These are phyloP conservation scores for Serendipita sp. DNA, from an alignment of 768 basidiomycete genomes.

Conservation along the genomic window DNA sequence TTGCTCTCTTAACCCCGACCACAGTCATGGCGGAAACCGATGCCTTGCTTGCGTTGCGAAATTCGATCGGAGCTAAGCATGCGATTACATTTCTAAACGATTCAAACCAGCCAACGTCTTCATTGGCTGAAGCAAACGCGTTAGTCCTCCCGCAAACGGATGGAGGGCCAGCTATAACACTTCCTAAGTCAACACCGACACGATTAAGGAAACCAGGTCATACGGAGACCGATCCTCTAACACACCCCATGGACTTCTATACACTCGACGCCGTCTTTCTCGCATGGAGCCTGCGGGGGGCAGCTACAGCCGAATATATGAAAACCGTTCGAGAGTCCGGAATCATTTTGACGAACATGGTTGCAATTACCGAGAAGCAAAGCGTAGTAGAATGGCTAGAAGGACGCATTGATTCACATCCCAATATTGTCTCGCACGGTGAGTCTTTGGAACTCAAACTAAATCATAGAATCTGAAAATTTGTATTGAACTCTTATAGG, in stretches of 20 bases:
- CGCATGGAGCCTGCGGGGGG: conserved; percentile 65
- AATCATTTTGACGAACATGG: conserved; percentile 50
- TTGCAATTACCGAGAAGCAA: conserved; percentile 78
- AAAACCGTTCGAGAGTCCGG: conserved; percentile 65
- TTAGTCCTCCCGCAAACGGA: conserved; percentile 36
- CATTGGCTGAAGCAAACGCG: conserved; percentile 45
- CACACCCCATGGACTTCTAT: conserved; percentile 43
- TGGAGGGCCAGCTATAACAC: conserved; percentile 19
- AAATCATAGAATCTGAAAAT: not conserved
- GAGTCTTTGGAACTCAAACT: conserved; percentile 36
- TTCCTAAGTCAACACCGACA: conserved; percentile 64
- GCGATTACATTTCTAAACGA: conserved; percentile 34
- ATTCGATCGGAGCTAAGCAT: conserved; percentile 41
- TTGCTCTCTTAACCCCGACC: not conserved
- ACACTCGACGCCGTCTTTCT: conserved; percentile 68
- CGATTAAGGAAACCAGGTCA: conserved; percentile 56
- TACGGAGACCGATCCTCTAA: conserved; percentile 24
- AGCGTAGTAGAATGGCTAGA: conserved; percentile 75
- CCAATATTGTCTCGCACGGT: conserved; percentile 32
- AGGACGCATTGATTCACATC: conserved; percentile 34
- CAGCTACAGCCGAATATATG: conserved; percentile 73
- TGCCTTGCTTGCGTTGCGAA: conserved; percentile 39
- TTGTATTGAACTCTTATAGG: conserved; percentile 6
- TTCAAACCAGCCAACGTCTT: conserved; percentile 24
- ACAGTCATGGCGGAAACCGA: conserved; percentile 21